phyloP scores from a whole-genome alignment of 139 green algal genomes.

The Picocystis salinarum region DNA sequence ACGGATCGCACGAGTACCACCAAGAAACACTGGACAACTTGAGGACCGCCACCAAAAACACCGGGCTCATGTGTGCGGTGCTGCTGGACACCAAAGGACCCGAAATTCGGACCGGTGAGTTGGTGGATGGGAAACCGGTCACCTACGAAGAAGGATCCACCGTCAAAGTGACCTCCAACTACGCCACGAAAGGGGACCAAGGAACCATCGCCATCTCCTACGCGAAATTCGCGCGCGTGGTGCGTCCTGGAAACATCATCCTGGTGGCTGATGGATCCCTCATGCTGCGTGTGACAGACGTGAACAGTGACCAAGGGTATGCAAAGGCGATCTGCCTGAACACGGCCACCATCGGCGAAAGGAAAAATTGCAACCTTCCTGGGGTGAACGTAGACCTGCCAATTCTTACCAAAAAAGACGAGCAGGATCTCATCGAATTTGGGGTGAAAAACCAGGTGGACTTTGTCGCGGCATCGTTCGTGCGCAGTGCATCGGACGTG shows the following conservation, averaged over 20 bases:
- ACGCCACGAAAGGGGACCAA: neutral
- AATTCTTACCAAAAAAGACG: conserved; percentile 3
- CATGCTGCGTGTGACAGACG: too few species aligned
- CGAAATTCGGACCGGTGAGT: conserved; percentile 86
- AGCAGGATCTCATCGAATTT: conserved; percentile 1
- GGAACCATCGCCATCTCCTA: conserved; percentile 2
- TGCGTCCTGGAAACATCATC: conserved; percentile 27
- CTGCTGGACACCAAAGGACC: conserved; percentile 98
- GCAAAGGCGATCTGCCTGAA: conserved; percentile 64
- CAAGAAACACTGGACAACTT: conserved; percentile 90
- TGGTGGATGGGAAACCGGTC: conserved; percentile 73
- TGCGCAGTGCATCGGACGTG: conserved; percentile 15
- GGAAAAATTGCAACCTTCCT: conserved; percentile 7
- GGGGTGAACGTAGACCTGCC: conserved; percentile 4
- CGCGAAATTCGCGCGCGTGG: conserved; percentile 9
- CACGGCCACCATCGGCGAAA: conserved; percentile 65
- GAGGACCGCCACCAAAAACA: conserved; percentile 58
- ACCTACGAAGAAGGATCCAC: conserved; percentile 5
- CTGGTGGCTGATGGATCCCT: conserved; percentile 33
- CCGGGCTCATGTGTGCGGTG: conserved; percentile 85
- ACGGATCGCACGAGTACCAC: conserved; percentile 90
- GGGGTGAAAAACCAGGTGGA: neutral
- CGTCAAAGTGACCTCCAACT: conserved; percentile 1
- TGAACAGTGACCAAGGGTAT: too few species aligned
- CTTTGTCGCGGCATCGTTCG: conserved; percentile 1